Evolutionary conservation across 2,329 filamentous ascomycete genomes (phyloP).

Genomic region (Monosporascus sp.): DNA sequence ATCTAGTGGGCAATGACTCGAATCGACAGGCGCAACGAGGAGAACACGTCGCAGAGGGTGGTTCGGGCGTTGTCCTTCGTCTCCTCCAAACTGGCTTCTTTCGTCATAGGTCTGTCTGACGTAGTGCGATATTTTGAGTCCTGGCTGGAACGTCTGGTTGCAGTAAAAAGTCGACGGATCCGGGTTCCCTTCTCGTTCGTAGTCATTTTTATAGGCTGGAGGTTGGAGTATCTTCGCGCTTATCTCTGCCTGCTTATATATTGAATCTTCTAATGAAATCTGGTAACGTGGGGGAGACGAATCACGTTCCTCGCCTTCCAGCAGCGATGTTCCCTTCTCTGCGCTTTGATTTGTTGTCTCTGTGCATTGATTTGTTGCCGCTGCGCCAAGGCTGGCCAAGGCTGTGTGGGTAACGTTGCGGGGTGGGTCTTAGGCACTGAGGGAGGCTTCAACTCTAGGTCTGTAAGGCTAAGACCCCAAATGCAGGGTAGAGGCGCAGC

Average conservation of each 20-base stretch:
- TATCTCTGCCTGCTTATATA: background rate
- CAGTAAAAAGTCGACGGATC: no score
- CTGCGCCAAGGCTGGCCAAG: background rate
- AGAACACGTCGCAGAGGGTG: no score
- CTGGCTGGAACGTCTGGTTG: no score
- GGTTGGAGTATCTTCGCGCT: no score
- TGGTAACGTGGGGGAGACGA: background rate
- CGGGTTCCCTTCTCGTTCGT: no score
- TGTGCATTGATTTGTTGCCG: background rate
- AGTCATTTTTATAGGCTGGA: no score
- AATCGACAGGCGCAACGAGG: no score
- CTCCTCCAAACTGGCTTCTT: no score
- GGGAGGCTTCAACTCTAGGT: background rate
- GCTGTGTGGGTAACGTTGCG: background rate
- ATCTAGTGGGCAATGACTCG: background rate
- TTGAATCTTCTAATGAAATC: background rate
- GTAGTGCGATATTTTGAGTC: no score
- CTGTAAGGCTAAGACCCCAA: background rate
- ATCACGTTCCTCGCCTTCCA: background rate
- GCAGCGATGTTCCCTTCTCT: background rate
- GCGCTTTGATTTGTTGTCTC: background rate
- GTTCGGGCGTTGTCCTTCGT: no score
- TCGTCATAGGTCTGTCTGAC: no score
- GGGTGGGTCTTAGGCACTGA: background rate
- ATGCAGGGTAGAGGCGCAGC: background rate